Conservation (phyloP, 108 stramenopile species). For the Nitzschia sp. region DNA sequence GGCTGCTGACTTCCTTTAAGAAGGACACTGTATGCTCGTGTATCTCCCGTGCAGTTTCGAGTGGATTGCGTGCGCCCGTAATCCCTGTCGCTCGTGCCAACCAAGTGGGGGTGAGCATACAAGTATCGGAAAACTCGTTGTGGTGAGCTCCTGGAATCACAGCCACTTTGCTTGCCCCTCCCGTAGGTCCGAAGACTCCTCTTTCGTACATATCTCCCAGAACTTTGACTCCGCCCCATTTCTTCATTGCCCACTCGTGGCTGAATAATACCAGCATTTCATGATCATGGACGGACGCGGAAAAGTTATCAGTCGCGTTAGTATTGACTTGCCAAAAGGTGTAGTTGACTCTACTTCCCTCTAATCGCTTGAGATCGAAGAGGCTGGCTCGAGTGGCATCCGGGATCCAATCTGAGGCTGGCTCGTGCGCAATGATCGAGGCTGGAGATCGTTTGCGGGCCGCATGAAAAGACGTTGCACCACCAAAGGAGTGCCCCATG, state of each 20-base stretch:
- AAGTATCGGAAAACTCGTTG: constrained; percentile 58
- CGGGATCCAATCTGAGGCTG: constrained; percentile 61
- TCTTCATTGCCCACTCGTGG: constrained; percentile 36
- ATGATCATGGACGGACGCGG: constrained; percentile 29
- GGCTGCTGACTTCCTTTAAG: constrained; percentile 8
- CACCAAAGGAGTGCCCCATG: constrained; percentile 75
- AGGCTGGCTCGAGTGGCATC: constrained; percentile 41
- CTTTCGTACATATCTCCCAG: constrained; percentile 34
- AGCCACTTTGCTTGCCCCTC: constrained; percentile 22
- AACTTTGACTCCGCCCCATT: constrained; percentile 38
- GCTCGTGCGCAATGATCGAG: constrained; percentile 58
- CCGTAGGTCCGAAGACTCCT: constrained; percentile 31
- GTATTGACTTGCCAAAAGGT: constrained; percentile 9
- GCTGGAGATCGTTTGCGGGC: constrained; percentile 37
- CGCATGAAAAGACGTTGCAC: constrained; percentile 51
- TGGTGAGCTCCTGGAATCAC: constrained; percentile 43
- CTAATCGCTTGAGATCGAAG: constrained; percentile 24
- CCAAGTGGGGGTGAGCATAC: constrained; percentile 54
- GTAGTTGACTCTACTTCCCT: constrained; percentile 3
- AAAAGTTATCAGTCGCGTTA: constrained; percentile 3
- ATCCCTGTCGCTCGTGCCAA: constrained; percentile 32
- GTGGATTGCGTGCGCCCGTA: constrained; percentile 43
- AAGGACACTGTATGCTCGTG: constrained; percentile 36
- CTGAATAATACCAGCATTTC: constrained; percentile 46
- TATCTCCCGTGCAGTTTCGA: constrained; percentile 47